Conservation (phyloP, 2,329 filamentous ascomycete genomes). For the Aspergillus sp. region DNA sequence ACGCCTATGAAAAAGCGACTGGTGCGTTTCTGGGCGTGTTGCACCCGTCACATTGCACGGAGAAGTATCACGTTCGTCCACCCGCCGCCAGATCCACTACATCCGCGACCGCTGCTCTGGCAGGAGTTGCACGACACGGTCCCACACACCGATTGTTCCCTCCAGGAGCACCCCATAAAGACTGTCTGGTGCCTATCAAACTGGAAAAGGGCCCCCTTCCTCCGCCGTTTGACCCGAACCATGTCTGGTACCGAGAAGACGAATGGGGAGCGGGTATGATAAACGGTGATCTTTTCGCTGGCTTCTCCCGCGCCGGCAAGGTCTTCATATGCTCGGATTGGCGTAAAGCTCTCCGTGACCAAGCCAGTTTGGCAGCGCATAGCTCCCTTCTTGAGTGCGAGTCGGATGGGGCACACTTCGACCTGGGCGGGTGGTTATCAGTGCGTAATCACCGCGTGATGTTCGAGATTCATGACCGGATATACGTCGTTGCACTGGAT, state of each 20-base stretch:
- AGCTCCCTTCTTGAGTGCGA: conserved; percentile 37
- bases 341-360: conserved; percentile 28
- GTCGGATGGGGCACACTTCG: conserved; percentile 33
- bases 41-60: conserved; percentile 25
- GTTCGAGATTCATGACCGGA: conserved; percentile 37
- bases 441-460: conserved; percentile 36
- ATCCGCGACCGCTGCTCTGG: conserved; percentile 12
- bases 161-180: conserved; percentile 14
- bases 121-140: conserved; percentile 15
- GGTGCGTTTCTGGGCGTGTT: conserved; percentile 33
- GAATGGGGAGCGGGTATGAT: conserved; percentile 44
- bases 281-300: conserved; percentile 35
- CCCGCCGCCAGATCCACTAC: conserved; percentile 13
- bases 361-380: conserved; percentile 16
- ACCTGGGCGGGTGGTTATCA: conserved; percentile 41
- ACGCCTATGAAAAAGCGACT: conserved; percentile 34
- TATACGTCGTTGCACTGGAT: conserved; percentile 37
- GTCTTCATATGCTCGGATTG: conserved; percentile 40
- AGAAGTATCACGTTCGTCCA: conserved; percentile 28
- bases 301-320: conserved; percentile 37
- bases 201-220: conserved; percentile 17
- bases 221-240: conserved; percentile 13
- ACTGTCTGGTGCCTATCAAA: conserved; percentile 4
- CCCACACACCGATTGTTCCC: conserved; percentile 12
- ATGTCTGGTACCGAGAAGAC: conserved; percentile 29